These are phyloP conservation scores for Lichtheimia ornata DNA, from an alignment of 371 early-diverging fungal species.

Conservation along the genomic window DNA sequence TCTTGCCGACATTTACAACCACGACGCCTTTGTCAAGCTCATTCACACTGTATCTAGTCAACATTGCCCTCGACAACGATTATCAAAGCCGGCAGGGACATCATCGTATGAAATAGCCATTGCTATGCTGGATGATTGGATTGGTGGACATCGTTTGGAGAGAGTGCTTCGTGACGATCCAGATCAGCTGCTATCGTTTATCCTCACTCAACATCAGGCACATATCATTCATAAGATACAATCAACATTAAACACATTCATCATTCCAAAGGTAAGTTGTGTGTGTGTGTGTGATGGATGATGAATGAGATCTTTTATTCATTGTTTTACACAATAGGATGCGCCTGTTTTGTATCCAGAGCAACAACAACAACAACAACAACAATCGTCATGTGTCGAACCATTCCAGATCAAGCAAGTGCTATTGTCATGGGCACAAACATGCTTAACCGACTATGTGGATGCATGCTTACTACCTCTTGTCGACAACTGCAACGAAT, in stretches of 20 bases:
- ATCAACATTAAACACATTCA: constrained; percentile 27
- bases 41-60: background rate
- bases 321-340: background rate
- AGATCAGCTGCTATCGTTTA: constrained; percentile 30
- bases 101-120: background rate
- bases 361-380: background rate
- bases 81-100: background rate
- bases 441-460: constrained; percentile 58
- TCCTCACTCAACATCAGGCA: constrained; percentile 36
- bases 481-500: constrained; percentile 52
- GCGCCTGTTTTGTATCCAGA: too few species aligned
- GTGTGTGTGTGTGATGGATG: background rate
- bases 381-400: constrained; percentile 13
- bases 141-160: background rate
- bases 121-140: background rate
- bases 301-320: background rate
- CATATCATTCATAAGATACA: constrained; percentile 22
- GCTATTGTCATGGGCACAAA: constrained; percentile 65
- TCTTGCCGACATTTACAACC: constrained; percentile 7
- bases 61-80: background rate
- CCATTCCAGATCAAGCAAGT: constrained; percentile 44
- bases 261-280: constrained; percentile 28
- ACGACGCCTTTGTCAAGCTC: background rate
- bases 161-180: constrained; percentile 7
- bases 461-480: constrained; percentile 48